A percentile compares a stretch with the other conserved stretches of the same genome.
phyloP scores from a whole-genome alignment of 225 moss, liverwort and hornwort genomes.

The Ulota crispa region DNA sequence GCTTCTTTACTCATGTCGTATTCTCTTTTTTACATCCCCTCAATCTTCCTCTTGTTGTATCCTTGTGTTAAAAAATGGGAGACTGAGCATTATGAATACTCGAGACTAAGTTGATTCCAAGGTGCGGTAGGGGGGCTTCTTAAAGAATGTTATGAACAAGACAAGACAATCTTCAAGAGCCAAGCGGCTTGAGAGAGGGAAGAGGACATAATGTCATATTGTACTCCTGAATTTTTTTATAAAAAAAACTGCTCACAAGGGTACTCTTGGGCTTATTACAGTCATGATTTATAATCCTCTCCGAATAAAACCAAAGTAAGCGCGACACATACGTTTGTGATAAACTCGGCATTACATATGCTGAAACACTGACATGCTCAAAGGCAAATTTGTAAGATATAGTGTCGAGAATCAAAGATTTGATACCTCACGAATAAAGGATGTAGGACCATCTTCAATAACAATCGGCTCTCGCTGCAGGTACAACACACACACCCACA shows the following conservation, averaged over 20 bases:
- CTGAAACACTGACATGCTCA: not conserved
- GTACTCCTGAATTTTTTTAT: not conserved
- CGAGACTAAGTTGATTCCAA: not conserved
- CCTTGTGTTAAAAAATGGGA: not conserved
- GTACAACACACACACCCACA: conserved; percentile 5
- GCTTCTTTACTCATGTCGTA: too few relatives aligned
- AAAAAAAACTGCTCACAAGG: too few relatives aligned
- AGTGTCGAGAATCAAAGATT: not conserved
- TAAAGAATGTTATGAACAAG: not conserved
- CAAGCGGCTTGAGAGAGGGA: not conserved
- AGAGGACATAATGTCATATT: not conserved
- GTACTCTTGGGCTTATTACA: not conserved
- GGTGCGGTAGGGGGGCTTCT: not conserved
- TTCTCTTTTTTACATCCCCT: too few relatives aligned
- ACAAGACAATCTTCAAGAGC: not conserved
- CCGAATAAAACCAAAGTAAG: not conserved
- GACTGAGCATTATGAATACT: not conserved
- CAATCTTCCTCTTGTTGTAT: too few relatives aligned
- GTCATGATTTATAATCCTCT: not conserved
- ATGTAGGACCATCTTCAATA: conserved; percentile 63
- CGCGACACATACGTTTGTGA: not conserved
- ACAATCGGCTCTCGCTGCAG: conserved; percentile 64
- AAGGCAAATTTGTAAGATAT: not conserved
- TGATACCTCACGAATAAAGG: conserved; percentile 59
- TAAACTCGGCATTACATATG: not conserved